Evolutionary conservation across 192 early-diverging fungal genomes (phyloP).

Genomic region (Coemansia sp.): DNA sequence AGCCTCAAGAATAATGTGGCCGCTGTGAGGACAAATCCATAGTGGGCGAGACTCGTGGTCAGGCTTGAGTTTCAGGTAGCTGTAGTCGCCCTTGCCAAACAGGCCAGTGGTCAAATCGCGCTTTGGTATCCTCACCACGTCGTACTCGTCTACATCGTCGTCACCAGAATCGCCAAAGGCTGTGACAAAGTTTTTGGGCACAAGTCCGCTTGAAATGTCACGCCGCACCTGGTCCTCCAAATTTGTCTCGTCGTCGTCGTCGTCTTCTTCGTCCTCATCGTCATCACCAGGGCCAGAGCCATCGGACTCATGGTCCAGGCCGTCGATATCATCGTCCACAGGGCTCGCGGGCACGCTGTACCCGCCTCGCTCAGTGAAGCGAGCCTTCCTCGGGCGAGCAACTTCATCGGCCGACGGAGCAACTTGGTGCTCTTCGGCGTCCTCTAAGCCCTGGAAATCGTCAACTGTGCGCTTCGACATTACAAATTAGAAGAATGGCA

Average conservation of each 20-base stretch:
- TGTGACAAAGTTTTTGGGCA: slow-evolving; percentile 33
- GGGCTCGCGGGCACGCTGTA: slow-evolving; percentile 32
- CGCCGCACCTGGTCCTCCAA: slow-evolving; percentile 31
- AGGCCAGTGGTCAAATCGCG: slow-evolving; percentile 53
- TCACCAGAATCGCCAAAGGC: slow-evolving; percentile 17
- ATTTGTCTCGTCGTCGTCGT: slow-evolving; percentile 20
- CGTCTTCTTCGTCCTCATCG: slow-evolving; percentile 3
- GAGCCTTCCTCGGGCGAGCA: background rate
- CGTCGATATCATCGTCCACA: slow-evolving; percentile 15
- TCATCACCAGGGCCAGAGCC: slow-evolving; percentile 5
- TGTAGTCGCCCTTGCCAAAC: slow-evolving; percentile 76
- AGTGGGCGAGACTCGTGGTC: slow-evolving; percentile 91
- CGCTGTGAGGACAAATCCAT: slow-evolving; percentile 82
- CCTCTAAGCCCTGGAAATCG: background rate
- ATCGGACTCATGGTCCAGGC: background rate
- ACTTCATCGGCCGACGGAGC: background rate
- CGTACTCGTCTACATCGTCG: slow-evolving; percentile 33
- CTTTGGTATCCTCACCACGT: slow-evolving; percentile 38
- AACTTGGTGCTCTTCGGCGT: background rate
- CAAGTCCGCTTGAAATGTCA: slow-evolving; percentile 31
- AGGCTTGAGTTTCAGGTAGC: slow-evolving; percentile 77
- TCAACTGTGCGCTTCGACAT: slow-evolving; percentile 5
- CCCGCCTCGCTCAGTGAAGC: slow-evolving; percentile 14
- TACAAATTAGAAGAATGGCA: background rate
- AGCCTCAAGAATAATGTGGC: slow-evolving; percentile 90